Conservation (phyloP, 2,329 filamentous ascomycete genomes). For the Cordyceps militaris region DNA sequence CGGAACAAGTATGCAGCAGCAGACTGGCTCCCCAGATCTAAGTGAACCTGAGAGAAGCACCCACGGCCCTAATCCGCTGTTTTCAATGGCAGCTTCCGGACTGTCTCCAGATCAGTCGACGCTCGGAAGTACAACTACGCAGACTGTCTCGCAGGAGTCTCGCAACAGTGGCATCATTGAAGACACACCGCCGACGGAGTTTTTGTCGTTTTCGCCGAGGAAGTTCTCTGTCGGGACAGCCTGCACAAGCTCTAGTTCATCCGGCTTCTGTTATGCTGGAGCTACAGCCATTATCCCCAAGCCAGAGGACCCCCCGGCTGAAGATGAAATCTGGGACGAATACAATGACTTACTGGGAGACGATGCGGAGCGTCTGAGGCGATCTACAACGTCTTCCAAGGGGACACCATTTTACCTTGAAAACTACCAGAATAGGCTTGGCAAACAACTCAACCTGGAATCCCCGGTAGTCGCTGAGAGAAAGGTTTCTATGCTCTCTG, state of each 20-base stretch:
- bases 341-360: conserved; percentile 84
- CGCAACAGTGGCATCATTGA: not conserved
- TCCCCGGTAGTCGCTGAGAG: conserved; percentile 37
- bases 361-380: conserved; percentile 36
- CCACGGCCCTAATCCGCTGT: conserved; percentile 40
- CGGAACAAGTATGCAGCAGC: conserved; percentile 40
- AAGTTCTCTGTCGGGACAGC: conserved; percentile 61
- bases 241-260: conserved; percentile 54
- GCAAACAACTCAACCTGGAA: conserved; percentile 33
- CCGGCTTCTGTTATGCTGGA: conserved; percentile 52
- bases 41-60: conserved; percentile 35
- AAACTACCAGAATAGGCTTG: conserved; percentile 33
- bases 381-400: conserved; percentile 49
- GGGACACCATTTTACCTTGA: conserved; percentile 52
- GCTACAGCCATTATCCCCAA: conserved; percentile 59
- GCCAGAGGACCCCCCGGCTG: conserved; percentile 54
- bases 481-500: conserved; percentile 27
- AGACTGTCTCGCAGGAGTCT: conserved; percentile 17
- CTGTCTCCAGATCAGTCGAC: conserved; percentile 30
- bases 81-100: conserved; percentile 33
- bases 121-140: conserved; percentile 24
- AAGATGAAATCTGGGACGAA: conserved; percentile 92
- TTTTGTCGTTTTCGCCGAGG: conserved; percentile 65
- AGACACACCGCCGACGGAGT: conserved; percentile 41
- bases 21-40: conserved; percentile 23